Conservation (phyloP, 352 stramenopile genomes). For the Phytophthora sp. region DNA sequence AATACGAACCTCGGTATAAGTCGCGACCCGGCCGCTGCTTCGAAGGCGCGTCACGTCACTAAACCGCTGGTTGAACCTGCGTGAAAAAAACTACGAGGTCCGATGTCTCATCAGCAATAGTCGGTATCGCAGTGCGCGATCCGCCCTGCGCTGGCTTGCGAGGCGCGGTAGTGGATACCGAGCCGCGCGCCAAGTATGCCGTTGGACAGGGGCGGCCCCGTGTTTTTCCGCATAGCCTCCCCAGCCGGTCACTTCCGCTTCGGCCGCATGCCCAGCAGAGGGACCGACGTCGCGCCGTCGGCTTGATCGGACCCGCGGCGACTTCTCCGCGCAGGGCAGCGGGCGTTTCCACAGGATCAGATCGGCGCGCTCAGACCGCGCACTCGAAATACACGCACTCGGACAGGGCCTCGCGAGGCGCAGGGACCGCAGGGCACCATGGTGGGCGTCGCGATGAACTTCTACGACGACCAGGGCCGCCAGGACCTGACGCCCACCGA, state of each 20-base stretch:
- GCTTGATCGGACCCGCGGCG: constrained; percentile 2
- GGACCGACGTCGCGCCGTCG: constrained; percentile 2
- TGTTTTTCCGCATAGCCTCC: constrained; percentile 9
- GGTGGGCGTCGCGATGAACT: constrained; percentile 50
- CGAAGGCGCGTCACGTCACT: not conserved
- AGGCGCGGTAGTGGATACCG: too few species aligned
- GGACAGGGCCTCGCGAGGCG: not conserved
- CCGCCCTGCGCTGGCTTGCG: too few species aligned
- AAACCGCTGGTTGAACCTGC: constrained; percentile 27
- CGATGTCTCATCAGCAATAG: constrained; percentile 1
- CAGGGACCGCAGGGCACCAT: constrained; percentile 17
- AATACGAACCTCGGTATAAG: constrained; percentile 4
- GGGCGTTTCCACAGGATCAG: constrained; percentile 6
- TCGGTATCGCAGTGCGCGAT: too few species aligned
- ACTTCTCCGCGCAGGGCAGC: not conserved
- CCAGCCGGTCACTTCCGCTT: constrained; percentile 12
- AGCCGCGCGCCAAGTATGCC: not conserved
- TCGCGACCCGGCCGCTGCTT: not conserved
- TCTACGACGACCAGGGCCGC: constrained; percentile 40
- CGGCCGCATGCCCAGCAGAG: constrained; percentile 9
- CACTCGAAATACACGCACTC: not conserved
- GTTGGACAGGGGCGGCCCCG: constrained; percentile 2
- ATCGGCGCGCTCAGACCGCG: constrained; percentile 5
- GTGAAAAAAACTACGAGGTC: not conserved
- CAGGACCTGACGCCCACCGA: constrained; percentile 44